Conservation (phyloP, 2,329 filamentous ascomycete genomes). For the Alternaria atra region DNA sequence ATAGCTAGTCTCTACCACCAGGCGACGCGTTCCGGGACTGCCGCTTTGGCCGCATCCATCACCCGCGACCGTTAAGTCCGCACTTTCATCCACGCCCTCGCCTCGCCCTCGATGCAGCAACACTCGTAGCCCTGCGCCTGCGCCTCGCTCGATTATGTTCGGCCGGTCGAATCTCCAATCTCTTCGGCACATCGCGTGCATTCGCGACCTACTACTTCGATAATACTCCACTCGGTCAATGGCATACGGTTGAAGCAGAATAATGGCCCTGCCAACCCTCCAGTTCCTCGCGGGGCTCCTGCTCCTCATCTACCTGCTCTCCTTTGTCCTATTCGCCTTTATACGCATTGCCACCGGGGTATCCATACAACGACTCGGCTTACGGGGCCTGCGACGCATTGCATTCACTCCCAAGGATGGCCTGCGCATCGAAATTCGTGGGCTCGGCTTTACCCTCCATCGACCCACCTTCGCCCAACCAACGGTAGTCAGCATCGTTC, state of each 20-base stretch:
- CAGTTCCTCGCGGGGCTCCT: slow-evolving; percentile 86
- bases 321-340: slow-evolving; percentile 93
- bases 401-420: slow-evolving; percentile 91
- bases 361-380: slow-evolving; percentile 94
- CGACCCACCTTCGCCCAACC: slow-evolving; percentile 96
- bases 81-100: slow-evolving; percentile 12
- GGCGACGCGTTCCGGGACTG: slow-evolving; percentile 19
- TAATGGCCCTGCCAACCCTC: slow-evolving; percentile 57
- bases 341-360: slow-evolving; percentile 91
- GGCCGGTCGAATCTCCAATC: slow-evolving; percentile 25
- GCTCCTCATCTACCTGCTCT: slow-evolving; percentile 86
- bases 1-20: slow-evolving; percentile 3
- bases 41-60: slow-evolving; percentile 25
- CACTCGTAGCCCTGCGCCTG: slow-evolving; percentile 25
- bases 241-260: slow-evolving; percentile 35
- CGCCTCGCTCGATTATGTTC: slow-evolving; percentile 43
- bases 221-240: slow-evolving; percentile 33
- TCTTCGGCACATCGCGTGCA: slow-evolving; percentile 42
- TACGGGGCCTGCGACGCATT: slow-evolving; percentile 88
- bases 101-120: slow-evolving; percentile 27
- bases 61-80: slow-evolving; percentile 15
- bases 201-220: slow-evolving; percentile 24
- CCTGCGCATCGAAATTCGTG: slow-evolving; percentile 86
- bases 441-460: slow-evolving; percentile 86
- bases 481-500: slow-evolving; percentile 91